Conservation (phyloP, 2,329 filamentous ascomycete genomes). For the Huntiella decipiens region DNA sequence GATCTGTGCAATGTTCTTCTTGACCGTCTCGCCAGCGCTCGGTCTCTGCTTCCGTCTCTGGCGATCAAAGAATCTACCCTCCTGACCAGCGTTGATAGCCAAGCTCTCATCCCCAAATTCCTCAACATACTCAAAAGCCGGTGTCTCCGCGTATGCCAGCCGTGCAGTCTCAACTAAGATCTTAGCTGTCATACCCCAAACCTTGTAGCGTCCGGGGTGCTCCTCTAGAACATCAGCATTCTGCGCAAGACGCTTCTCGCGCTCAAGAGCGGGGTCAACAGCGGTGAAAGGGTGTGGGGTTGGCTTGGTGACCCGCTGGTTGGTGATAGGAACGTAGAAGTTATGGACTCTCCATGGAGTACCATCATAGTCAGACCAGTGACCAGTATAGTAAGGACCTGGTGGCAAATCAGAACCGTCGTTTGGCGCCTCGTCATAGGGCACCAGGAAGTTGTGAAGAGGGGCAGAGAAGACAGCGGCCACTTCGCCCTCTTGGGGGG, state of each 20-base stretch:
- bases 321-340: constrained; percentile 68
- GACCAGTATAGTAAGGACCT: constrained; percentile 67
- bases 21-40: not conserved
- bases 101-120: constrained; percentile 34
- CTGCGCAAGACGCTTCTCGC: constrained; percentile 16
- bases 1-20: constrained; percentile 5
- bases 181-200: constrained; percentile 88
- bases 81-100: constrained; percentile 25
- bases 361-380: constrained; percentile 64
- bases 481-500: constrained; percentile 74
- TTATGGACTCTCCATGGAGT: constrained; percentile 73
- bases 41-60: constrained; percentile 3
- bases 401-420: constrained; percentile 22
- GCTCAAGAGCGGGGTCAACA: constrained; percentile 21
- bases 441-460: constrained; percentile 61
- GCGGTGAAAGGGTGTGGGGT: constrained; percentile 14
- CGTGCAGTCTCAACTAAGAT: constrained; percentile 77
- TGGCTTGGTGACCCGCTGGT: constrained; percentile 49
- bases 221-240: constrained; percentile 17
- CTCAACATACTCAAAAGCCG: constrained; percentile 57
- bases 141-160: constrained; percentile 64
- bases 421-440: constrained; percentile 26
- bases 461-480: constrained; percentile 85
- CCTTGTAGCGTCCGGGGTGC: constrained; percentile 45
- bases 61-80: constrained; percentile 25